Evolutionary conservation across 2,329 filamentous ascomycete genomes (phyloP).

Genomic region (Trichoderma hamatum): DNA sequence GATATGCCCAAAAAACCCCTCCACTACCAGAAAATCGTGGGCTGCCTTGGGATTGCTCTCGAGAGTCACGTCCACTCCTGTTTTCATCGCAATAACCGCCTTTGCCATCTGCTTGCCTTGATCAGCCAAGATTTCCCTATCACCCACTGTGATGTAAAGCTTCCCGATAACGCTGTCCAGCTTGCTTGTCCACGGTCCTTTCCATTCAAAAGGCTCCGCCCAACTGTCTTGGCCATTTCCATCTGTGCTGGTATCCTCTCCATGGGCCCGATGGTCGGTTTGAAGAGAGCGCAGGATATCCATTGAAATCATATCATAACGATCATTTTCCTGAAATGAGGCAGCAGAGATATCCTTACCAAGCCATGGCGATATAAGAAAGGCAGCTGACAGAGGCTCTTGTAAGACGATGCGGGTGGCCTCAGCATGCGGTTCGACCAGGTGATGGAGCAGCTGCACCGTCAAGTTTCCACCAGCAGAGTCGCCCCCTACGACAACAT

Average conservation of each 20-base stretch:
- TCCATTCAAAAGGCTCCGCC: constrained; percentile 37
- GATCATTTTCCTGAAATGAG: constrained; percentile 36
- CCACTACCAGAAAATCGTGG: constrained; percentile 41
- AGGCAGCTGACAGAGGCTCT: constrained; percentile 37
- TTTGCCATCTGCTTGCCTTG: constrained; percentile 36
- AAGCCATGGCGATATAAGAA: constrained; percentile 42
- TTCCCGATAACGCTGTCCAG: constrained; percentile 30
- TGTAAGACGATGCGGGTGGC: constrained; percentile 32
- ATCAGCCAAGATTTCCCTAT: constrained; percentile 39
- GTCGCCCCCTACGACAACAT: constrained; percentile 44
- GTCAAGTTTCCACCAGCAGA: constrained; percentile 44
- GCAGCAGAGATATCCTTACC: constrained; percentile 29
- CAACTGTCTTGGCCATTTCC: constrained; percentile 29
- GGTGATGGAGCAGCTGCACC: constrained; percentile 39
- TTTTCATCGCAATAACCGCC: constrained; percentile 31
- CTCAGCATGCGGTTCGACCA: constrained; percentile 38
- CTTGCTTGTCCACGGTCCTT: constrained; percentile 36
- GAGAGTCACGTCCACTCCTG: constrained; percentile 34
- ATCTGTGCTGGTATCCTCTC: constrained; percentile 27
- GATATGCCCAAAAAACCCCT: constrained; percentile 26
- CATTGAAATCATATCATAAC: constrained; percentile 41
- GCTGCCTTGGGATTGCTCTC: constrained; percentile 38
- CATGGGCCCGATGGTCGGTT: constrained; percentile 25
- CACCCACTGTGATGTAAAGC: constrained; percentile 41
- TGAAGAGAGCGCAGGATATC: constrained; percentile 24